Evolutionary conservation across 805 yeast species (phyloP), one percentile per base, ranked within the genome.

Genomic region (Peterozyma xylosa): DNA sequence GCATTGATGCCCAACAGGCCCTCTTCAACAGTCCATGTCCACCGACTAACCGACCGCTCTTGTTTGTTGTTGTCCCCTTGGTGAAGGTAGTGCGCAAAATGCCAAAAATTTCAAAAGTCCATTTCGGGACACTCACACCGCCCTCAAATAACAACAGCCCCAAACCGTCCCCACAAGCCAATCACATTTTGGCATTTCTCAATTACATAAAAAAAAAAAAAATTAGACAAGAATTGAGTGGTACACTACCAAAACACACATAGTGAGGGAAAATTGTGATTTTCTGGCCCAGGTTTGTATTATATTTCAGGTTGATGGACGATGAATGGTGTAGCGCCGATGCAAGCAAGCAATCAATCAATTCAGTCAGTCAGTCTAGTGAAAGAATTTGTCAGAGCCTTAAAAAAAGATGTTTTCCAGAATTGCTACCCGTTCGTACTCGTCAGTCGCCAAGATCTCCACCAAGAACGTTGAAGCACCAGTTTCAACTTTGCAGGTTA

Each of bases 401-500:
- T 42, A 53, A 47, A 47, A 21, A 21, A 21, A 21, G 27, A 61
- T 61, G 66, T 55, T 60, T 41, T 56, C 65, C 18, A 58, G 52
- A 51, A 52, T 56, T 41, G 48, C 55, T 36, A n/a, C 45, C 10
- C 60, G 67, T 59, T 51, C 60, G 30, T 62, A 61, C 48, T 61
- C 71, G 45, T 57, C 67, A 38, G 64, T 73, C 32, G 61, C 74
- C 54, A 74, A 74, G 58, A 63, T 79, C 48, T 60, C 71, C 38
- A 67, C 83, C 50, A 70, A 69, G 51, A 88, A 81, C 50, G 71
- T 82, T 45, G 66, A 78, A 41, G 80, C 86, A 44, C 73, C 78
- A 54, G 77, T 87, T 48, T 82, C 96, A 50, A 72, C 83, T 43
- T 69, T 93, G 46, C 74, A 90, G 43, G 87, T 91, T 48, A 81